Evolutionary conservation across 1,284 basidiomycete species (phyloP).

Genomic region (Flammula alnicola): DNA sequence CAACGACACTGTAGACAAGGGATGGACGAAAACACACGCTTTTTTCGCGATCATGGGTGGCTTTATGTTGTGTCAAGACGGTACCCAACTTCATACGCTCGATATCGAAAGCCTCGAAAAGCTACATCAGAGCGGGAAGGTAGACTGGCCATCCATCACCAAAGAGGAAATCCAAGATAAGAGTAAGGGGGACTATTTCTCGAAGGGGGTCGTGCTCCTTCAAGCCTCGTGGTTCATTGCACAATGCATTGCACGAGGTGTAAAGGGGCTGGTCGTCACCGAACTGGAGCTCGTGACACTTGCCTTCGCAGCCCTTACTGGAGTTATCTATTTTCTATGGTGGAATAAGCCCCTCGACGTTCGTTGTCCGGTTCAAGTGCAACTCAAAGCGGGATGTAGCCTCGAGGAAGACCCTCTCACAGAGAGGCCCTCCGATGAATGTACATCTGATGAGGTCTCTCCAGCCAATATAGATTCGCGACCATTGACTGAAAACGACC

Average conservation of each 20-base stretch:
- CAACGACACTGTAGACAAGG: background rate
- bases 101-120: background rate
- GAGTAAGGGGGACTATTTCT: constrained; percentile 33
- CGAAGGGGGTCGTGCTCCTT: constrained; percentile 31
- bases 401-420: too few relatives aligned
- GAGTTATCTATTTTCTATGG: constrained; percentile 31
- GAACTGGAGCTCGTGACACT: constrained; percentile 31
- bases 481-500: too few relatives aligned
- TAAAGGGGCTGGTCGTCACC: constrained; percentile 20
- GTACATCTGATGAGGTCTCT: too few relatives aligned
- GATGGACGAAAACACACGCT: constrained; percentile 8
- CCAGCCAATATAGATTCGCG: too few relatives aligned
- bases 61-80: background rate
- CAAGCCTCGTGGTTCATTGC: constrained; percentile 30
- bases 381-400: too few relatives aligned
- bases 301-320: constrained; percentile 27
- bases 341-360: constrained; percentile 37
- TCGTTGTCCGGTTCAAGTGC: too few relatives aligned
- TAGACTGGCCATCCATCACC: constrained; percentile 10
- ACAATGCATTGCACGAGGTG: constrained; percentile 24
- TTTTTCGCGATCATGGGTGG: background rate
- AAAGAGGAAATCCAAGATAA: constrained; percentile 31
- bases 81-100: background rate
- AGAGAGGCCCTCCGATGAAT: too few relatives aligned
- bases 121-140: background rate